Percentiles rank a stretch among this genome's conserved stretches.
Conservation (phyloP, 2,329 filamentous ascomycete species). For the Chaetomiaceae sp. region DNA sequence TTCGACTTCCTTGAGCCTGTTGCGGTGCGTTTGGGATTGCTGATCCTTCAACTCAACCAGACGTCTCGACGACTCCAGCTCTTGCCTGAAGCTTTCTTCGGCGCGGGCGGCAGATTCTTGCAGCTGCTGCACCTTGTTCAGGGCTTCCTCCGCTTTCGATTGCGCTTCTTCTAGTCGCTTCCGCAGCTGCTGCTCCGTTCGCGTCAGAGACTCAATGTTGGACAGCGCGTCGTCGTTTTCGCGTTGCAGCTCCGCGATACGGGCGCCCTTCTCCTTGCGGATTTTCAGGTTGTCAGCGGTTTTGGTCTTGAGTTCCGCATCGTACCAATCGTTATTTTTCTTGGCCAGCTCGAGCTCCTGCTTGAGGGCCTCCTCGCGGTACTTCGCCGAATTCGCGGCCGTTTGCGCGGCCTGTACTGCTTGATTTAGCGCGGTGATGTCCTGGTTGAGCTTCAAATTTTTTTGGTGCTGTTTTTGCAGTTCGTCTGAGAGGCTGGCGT, state of each 20-base stretch:
- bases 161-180: slow-evolving; percentile 77
- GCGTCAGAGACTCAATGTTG: slow-evolving; percentile 68
- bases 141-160: slow-evolving; percentile 77
- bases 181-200: slow-evolving; percentile 73
- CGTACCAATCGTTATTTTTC: slow-evolving; percentile 88
- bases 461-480: slow-evolving; percentile 85
- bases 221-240: slow-evolving; percentile 79
- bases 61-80: slow-evolving; percentile 73
- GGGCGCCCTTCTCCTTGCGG: slow-evolving; percentile 88
- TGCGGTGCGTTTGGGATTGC: slow-evolving; percentile 64
- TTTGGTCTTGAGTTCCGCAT: slow-evolving; percentile 86
- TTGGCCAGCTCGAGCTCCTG: slow-evolving; percentile 86
- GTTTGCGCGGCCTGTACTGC: slow-evolving; percentile 76
- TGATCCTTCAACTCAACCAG: slow-evolving; percentile 78
- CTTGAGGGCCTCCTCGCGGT: slow-evolving; percentile 81
- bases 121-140: slow-evolving; percentile 75
- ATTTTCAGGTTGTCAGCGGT: slow-evolving; percentile 80
- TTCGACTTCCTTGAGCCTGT: slow-evolving; percentile 64
- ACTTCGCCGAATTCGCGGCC: slow-evolving; percentile 73
- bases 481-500: slow-evolving; percentile 80
- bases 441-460: slow-evolving; percentile 73
- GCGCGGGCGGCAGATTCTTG: slow-evolving; percentile 74
- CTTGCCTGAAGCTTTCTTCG: slow-evolving; percentile 81
- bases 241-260: slow-evolving; percentile 81
- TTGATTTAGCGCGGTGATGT: slow-evolving; percentile 76